phyloP scores from a whole-genome alignment of 345 rosid genomes.

The Zanthoxylum bungeanum region DNA sequence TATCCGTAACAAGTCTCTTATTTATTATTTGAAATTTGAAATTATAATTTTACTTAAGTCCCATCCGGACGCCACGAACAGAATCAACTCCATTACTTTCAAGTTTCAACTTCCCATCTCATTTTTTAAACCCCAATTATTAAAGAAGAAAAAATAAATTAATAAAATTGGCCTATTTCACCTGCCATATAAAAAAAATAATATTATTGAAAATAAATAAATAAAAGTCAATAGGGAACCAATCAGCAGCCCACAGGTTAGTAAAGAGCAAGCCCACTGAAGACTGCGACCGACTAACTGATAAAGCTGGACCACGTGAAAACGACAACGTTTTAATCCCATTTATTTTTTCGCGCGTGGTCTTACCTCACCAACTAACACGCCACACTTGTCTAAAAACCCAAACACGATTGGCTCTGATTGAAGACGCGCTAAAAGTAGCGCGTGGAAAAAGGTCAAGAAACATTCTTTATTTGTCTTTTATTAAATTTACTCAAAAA shows the following conservation, averaged over 20 bases:
- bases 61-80: no score
- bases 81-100: no score
- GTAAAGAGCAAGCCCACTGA: background rate
- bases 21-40: no score
- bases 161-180: background rate
- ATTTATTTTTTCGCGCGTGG: background rate
- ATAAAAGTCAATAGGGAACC: background rate
- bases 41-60: no score
- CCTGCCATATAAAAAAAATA: background rate
- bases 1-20: no score
- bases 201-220: background rate
- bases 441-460: background rate
- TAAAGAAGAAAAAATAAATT: background rate
- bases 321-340: background rate
- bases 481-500: no score
- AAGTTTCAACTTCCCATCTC: background rate
- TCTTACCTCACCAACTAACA: background rate
- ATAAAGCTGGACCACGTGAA: background rate
- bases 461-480: background rate
- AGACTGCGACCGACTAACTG: slow-evolving; percentile 6
- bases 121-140: background rate
- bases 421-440: background rate
- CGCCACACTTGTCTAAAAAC: background rate
- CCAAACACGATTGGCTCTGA: background rate
- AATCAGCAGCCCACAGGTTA: background rate